These are phyloP conservation scores for Kuraishia molischiana DNA, from an alignment of 805 yeast species.

Conservation along the genomic window DNA sequence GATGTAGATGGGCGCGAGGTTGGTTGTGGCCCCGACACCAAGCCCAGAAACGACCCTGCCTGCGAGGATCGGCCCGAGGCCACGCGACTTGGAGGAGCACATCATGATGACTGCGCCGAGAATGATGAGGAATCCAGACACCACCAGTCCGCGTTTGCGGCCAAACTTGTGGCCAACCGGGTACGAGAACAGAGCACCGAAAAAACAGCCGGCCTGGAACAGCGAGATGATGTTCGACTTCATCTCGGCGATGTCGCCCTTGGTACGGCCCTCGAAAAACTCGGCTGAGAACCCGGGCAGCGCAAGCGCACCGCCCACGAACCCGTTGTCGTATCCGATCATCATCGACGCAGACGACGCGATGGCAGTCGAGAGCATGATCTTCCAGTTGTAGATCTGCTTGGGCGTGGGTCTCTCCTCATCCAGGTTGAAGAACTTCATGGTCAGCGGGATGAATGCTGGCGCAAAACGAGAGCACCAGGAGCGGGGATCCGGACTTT, in stretches of 20 bases:
- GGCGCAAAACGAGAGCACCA: no score
- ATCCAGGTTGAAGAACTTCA: background rate
- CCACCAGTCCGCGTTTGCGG: conserved; percentile 25
- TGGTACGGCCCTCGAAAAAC: conserved; percentile 28
- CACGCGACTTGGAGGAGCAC: conserved; percentile 18
- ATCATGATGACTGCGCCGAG: conserved; percentile 34
- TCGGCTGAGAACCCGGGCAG: conserved; percentile 32
- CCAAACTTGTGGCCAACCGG: conserved; percentile 32
- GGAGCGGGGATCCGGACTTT: no score
- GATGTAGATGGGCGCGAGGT: conserved; percentile 37
- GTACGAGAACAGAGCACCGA: conserved; percentile 32
- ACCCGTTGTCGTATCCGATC: conserved; percentile 48
- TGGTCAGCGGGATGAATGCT: no score
- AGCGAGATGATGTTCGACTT: conserved; percentile 35
- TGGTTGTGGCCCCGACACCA: conserved; percentile 42
- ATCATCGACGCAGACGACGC: conserved; percentile 40
- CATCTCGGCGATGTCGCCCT: conserved; percentile 14
- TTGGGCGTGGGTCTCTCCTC: conserved; percentile 23
- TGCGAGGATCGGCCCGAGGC: conserved; percentile 37
- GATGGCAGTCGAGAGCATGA: conserved; percentile 30
- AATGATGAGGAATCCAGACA: conserved; percentile 29
- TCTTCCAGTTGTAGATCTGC: conserved; percentile 33
- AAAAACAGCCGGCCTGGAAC: conserved; percentile 44
- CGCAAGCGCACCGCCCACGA: conserved; percentile 44
- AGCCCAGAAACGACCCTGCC: conserved; percentile 45